Conservation (phyloP, 2,329 filamentous ascomycete species). For the Phialophora chinensis region DNA sequence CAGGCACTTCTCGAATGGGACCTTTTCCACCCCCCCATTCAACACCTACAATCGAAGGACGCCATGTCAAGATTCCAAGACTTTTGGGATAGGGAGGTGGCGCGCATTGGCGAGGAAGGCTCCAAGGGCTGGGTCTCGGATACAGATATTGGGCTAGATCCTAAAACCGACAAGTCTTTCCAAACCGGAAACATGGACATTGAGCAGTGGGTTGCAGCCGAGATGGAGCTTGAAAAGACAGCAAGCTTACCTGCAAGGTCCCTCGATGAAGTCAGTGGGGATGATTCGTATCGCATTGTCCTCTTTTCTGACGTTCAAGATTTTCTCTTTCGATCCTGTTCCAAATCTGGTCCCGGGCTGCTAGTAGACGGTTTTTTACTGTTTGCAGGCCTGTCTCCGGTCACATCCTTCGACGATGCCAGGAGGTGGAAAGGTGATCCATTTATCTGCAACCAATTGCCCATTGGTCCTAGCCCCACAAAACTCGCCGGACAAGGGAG, state of each 20-base stretch:
- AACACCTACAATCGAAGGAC: constrained; percentile 22
- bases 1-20: constrained; percentile 78
- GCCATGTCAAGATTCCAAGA: constrained; percentile 61
- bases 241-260: constrained; percentile 69
- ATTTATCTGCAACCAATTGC: constrained; percentile 72
- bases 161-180: constrained; percentile 35
- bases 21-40: constrained; percentile 61
- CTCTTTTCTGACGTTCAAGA: constrained; percentile 77
- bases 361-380: constrained; percentile 73
- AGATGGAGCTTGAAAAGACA: constrained; percentile 36
- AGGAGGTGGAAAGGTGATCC: constrained; percentile 47
- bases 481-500: not conserved
- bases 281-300: constrained; percentile 82
- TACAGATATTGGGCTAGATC: constrained; percentile 27
- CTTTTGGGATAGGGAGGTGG: constrained; percentile 87
- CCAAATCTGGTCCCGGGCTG: constrained; percentile 46
- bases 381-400: constrained; percentile 69
- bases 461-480: constrained; percentile 51
- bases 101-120: constrained; percentile 75
- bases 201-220: constrained; percentile 37
- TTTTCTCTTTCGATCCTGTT: constrained; percentile 56
- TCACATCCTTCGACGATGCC: constrained; percentile 53
- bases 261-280: constrained; percentile 74
- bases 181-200: constrained; percentile 43
- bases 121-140: constrained; percentile 70